These are phyloP conservation scores for Entomortierella chlamydospora DNA, from an alignment of 192 early-diverging fungal genomes.

Conservation along the genomic window DNA sequence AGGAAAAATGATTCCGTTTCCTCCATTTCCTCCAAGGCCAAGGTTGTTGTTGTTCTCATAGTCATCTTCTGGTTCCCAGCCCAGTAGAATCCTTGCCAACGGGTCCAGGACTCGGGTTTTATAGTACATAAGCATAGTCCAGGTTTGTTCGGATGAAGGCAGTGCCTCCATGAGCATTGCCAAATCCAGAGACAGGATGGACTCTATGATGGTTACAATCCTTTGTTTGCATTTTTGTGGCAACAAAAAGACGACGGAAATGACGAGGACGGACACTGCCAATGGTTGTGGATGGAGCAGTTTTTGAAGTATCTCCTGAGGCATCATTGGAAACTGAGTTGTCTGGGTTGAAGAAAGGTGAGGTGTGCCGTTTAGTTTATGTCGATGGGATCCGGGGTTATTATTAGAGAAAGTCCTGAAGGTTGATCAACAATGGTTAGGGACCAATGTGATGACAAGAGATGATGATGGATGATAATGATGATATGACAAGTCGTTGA, in stretches of 20 bases:
- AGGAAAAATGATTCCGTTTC: background rate
- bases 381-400: background rate
- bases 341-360: background rate
- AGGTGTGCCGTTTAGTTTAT: background rate
- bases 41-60: background rate
- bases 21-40: background rate
- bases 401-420: too few relatives aligned
- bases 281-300: conserved; percentile 47
- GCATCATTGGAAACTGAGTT: conserved; percentile 15
- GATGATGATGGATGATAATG: too few relatives aligned
- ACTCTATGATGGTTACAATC: conserved; percentile 19
- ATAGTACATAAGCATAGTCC: conserved; percentile 3
- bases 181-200: conserved; percentile 26
- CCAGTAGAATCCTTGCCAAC: conserved; percentile 27
- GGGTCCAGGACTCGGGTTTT: conserved; percentile 17
- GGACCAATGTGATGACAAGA: too few relatives aligned
- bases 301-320: conserved; percentile 43
- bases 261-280: conserved; percentile 24
- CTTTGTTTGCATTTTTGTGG: conserved; percentile 25
- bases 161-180: conserved; percentile 15
- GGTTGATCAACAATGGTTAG: too few relatives aligned
- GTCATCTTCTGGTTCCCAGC: conserved; percentile 32
- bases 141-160: conserved; percentile 20
- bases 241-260: conserved; percentile 27
- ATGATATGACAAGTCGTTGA: too few relatives aligned